A percentile compares a stretch with the other conserved stretches of the same genome.
Conservation (phyloP, 2,329 filamentous ascomycete genomes). For the Ophiocordyceps australis region DNA sequence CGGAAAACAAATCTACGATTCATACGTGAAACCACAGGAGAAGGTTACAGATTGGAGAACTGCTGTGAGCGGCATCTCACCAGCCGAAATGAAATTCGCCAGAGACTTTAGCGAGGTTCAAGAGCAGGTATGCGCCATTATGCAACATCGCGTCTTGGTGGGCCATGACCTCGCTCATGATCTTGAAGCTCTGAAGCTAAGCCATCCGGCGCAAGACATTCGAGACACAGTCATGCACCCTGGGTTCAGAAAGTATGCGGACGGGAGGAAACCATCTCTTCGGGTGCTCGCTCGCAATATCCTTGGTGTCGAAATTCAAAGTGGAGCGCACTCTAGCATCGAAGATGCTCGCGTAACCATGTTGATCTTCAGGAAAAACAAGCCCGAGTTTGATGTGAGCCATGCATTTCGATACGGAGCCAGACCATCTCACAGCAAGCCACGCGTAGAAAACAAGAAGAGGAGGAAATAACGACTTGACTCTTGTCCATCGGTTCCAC, state of each 20-base stretch:
- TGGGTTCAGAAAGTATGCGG: slow-evolving; percentile 50
- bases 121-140: slow-evolving; percentile 45
- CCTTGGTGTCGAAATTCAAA: slow-evolving; percentile 43
- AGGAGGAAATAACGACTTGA: neutral
- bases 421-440: slow-evolving; percentile 6
- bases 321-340: slow-evolving; percentile 45
- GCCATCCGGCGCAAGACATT: slow-evolving; percentile 60
- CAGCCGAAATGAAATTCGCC: slow-evolving; percentile 52
- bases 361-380: slow-evolving; percentile 70
- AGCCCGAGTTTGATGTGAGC: slow-evolving; percentile 71
- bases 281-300: slow-evolving; percentile 37
- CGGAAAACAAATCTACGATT: slow-evolving; percentile 84
- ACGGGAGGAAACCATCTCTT: slow-evolving; percentile 52
- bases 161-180: slow-evolving; percentile 75
- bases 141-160: slow-evolving; percentile 56
- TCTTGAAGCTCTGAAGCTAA: slow-evolving; percentile 57
- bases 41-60: slow-evolving; percentile 84
- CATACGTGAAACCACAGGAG: slow-evolving; percentile 65
- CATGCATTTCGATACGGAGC: slow-evolving; percentile 47
- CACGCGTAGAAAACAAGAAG: slow-evolving; percentile 12
- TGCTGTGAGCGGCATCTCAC: slow-evolving; percentile 62
- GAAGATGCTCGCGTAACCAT: slow-evolving; percentile 81
- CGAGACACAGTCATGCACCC: slow-evolving; percentile 70
- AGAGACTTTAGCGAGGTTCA: slow-evolving; percentile 64
- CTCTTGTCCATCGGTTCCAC: too few relatives aligned